Evolutionary conservation across 2,329 filamentous ascomycete genomes (phyloP), one percentile per base, ranked within the genome.

Genomic region (Exserohilum turcica): DNA sequence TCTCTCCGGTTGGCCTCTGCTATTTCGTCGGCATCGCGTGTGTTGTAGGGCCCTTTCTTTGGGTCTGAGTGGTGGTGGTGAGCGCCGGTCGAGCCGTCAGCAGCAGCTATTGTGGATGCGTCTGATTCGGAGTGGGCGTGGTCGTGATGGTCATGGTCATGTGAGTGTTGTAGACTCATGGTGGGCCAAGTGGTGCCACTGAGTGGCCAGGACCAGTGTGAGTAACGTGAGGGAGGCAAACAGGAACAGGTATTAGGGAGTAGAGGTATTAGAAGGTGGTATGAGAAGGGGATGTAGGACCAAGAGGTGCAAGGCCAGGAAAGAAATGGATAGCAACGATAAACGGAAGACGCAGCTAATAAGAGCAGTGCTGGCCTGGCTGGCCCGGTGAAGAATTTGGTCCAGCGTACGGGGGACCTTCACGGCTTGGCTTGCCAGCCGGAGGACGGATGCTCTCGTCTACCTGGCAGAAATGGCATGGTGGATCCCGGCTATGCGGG

Each of bases 111-210:
- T 46, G 71, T 74, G 3, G 70, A 72, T 3, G 67, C 59, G 33
- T 71, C 67, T 32, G 71, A 74, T 18, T 68, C 69, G 13, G 66
- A 27, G 48, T 56, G 16, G 55, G 33, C 15, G 36, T 54, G 54
- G 40, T 36, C 48, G 65, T 40, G 57, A 9, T 57, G 40, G 38
- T 52, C 52, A 13, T 61, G 59, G 7, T 53, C 21, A 24, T 4
- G 57, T n/a, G 55, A 48, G 18, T 40, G 59, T 35, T 52, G 54
- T 27, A 67, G 54, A 62, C 74, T 75, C 77, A 79, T 79, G 54
- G 8, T 65, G 55, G 59, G 55, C 58, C 56, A 57, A 24, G 45
- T 21, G 31, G 52, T 49, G 56, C 57, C 59, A 37, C 50, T 49
- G 19, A 38, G 42, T 47, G 49, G 49, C 32, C 10, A 38, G n/a